Evolutionary conservation across 2,329 filamentous ascomycete genomes (phyloP), one percentile per base, ranked within the genome.

Genomic region (Thielaviopsis ethacetica): DNA sequence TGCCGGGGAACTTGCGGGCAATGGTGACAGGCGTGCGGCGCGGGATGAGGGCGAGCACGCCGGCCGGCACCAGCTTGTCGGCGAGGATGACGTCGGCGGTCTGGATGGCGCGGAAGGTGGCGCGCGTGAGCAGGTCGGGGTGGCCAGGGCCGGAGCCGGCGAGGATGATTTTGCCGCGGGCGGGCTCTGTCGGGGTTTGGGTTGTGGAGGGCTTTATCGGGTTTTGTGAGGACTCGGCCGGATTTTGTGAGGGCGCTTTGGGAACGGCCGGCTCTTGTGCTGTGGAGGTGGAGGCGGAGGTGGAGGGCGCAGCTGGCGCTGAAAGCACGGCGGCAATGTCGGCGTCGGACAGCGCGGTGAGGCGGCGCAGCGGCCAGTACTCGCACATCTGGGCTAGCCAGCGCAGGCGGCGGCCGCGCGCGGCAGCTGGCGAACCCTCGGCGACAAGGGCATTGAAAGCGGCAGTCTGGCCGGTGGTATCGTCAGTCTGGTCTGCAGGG

Each of bases 361-460:
- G 79, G 19, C 87, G 82, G 63, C 83, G 84, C 26, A 98, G 76
- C 1, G 93, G 91, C 93, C 93, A 98, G 72, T 98, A 98, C 74
- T 98, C 93, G 76, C 93, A 98, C 57, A 98, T 89, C 69, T 98
- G 93, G 21, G 86, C 82, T 1, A 98, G 76, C 93, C 93, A 98
- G 60, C 93, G 81, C 76, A 95, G 91, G 56, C 93, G 80, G 61
- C 91, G 78, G 22, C 81, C 90, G 68, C 89, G 89, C 17, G 83
- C 81, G 2, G 84, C 84, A 61, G 86, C 84, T 0, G 80, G 72
- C 66, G 93, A 88, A 52, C 84, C 82, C 53, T 88, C 84, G 0
- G 78, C 81, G 6, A 97, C 79, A 3, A 98, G 76, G 62, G 80
- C 83, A 70, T 98, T 98, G 71, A 98, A 96, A 0, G 78, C 80